These are phyloP conservation scores for Globisporangium viniferum DNA, from an alignment of 352 stramenopile genomes.

Conservation along the genomic window DNA sequence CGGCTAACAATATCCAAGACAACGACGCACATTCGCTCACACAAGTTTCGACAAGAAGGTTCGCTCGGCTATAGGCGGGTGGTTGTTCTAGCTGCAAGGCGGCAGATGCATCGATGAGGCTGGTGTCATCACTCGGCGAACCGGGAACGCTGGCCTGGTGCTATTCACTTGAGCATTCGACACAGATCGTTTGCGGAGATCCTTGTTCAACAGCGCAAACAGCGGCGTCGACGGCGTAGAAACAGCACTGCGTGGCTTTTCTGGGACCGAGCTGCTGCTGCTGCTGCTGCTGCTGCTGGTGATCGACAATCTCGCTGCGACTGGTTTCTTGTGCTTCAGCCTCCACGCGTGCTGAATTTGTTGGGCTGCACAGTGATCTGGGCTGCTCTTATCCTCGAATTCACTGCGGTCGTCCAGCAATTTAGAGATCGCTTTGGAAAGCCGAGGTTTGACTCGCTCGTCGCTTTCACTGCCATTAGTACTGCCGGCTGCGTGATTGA, in stretches of 20 bases:
- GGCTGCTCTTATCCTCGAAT: not conserved
- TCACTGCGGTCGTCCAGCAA: conserved; percentile 4
- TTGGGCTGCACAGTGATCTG: conserved; percentile 14
- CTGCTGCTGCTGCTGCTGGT: not conserved
- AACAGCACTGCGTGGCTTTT: not conserved
- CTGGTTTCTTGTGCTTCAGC: conserved; percentile 6
- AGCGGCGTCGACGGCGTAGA: conserved; percentile 6
- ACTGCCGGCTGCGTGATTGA: not conserved
- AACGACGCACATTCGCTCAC: not conserved
- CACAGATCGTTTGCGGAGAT: conserved; percentile 2
- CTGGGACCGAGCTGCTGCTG: too few relatives aligned
- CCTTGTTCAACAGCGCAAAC: conserved; percentile 10
- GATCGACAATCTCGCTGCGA: not conserved
- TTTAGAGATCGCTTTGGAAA: not conserved
- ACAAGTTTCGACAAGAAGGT: not conserved
- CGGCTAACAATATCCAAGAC: not conserved
- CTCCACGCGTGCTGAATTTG: conserved; percentile 33
- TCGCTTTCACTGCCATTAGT: not conserved
- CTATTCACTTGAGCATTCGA: not conserved
- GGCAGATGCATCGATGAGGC: conserved; percentile 5
- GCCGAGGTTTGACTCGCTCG: not conserved
- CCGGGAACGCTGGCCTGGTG: not conserved
- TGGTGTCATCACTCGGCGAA: conserved; percentile 3
- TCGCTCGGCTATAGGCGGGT: not conserved
- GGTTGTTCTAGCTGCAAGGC: conserved; percentile 4